Conservation (phyloP, 768 basidiomycete species). For the Trametes coccinea region DNA sequence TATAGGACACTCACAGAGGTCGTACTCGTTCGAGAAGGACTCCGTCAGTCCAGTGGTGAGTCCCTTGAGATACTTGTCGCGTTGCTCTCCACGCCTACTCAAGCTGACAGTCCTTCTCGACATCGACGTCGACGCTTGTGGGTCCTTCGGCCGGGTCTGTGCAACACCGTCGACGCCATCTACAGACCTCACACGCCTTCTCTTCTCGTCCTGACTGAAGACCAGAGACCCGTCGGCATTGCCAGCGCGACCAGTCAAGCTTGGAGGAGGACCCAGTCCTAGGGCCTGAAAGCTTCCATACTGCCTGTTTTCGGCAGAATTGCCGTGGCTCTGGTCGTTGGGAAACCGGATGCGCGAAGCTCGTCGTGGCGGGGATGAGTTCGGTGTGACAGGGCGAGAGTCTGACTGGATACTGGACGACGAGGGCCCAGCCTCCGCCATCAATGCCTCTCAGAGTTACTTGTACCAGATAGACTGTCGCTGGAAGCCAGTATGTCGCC, state of each 20-base stretch:
- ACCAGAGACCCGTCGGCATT: constrained; percentile 3
- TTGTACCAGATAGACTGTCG: neutral
- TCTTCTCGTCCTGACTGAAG: constrained; percentile 24
- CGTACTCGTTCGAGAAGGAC: constrained; percentile 75
- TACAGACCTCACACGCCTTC: constrained; percentile 35
- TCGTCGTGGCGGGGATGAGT: constrained; percentile 11
- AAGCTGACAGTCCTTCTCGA: constrained; percentile 9
- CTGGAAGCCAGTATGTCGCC: neutral
- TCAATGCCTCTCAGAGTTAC: constrained; percentile 21
- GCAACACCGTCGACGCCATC: constrained; percentile 20
- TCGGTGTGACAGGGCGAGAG: constrained; percentile 14
- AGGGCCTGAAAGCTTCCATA: constrained; percentile 21
- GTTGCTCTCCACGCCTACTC: constrained; percentile 15
- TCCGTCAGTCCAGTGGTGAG: constrained; percentile 11
- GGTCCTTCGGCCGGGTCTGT: neutral
- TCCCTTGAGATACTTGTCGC: constrained; percentile 6
- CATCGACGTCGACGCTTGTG: neutral
- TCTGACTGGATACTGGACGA: constrained; percentile 23
- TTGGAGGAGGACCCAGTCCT: constrained; percentile 33
- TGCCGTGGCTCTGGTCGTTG: constrained; percentile 14
- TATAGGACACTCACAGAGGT: constrained; percentile 57
- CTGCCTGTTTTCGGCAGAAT: constrained; percentile 1
- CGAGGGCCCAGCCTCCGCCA: constrained; percentile 35
- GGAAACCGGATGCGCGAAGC: constrained; percentile 39
- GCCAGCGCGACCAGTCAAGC: constrained; percentile 14